Conservation (phyloP, 208 protist species). For the Leishmania turanica region DNA sequence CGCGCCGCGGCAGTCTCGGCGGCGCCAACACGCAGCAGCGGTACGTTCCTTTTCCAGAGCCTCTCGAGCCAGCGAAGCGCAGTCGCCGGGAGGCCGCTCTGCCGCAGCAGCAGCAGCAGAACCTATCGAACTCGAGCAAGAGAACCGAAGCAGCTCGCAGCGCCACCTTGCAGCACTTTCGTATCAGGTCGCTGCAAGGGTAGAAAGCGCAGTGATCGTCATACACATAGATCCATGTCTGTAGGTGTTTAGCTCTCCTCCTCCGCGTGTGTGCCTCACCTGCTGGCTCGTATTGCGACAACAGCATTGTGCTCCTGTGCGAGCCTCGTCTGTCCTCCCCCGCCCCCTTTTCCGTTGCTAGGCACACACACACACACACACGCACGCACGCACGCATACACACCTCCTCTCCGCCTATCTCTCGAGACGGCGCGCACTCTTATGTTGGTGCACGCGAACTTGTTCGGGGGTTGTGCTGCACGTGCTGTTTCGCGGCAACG, state of each 20-base stretch:
- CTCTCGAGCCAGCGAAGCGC: conserved; percentile 1
- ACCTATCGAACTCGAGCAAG: background rate
- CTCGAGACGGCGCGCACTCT: background rate
- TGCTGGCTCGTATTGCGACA: background rate
- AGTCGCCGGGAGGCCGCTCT: background rate
- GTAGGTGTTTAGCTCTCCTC: background rate
- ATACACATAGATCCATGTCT: background rate
- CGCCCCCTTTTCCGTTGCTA: background rate
- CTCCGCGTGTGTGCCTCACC: background rate
- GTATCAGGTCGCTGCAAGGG: conserved; percentile 32
- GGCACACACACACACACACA: background rate
- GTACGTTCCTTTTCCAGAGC: conserved; percentile 12
- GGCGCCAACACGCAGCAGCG: conserved; percentile 21
- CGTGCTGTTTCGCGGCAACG: background rate
- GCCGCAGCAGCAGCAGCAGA: background rate
- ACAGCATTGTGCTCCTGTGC: background rate
- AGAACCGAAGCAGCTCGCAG: conserved; percentile 9
- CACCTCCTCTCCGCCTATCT: background rate
- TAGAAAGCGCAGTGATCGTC: background rate
- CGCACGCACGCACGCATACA: too few species aligned
- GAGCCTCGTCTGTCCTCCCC: background rate
- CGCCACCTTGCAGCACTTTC: conserved; percentile 40
- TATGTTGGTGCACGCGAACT: background rate
- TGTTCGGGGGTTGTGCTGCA: background rate
- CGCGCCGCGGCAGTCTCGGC: background rate